phyloP scores from a whole-genome alignment of 116 monocot species.

The Phalaenopsis hybrid region DNA sequence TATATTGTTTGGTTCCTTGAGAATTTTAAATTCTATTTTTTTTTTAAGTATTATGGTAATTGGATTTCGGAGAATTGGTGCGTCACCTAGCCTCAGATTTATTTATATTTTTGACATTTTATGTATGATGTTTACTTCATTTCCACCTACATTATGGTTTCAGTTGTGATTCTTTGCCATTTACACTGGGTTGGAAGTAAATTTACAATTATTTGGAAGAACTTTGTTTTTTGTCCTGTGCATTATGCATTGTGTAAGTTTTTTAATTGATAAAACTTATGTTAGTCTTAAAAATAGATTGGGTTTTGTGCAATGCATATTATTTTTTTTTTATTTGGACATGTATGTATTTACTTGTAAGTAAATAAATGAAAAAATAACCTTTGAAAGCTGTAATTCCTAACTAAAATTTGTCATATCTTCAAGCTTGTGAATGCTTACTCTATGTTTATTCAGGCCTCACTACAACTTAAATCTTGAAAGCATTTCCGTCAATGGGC shows the following conservation, averaged over 20 bases:
- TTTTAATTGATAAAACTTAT: background rate
- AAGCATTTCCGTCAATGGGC: slow-evolving; percentile 90
- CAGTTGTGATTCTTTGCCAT: background rate
- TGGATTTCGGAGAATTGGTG: no score
- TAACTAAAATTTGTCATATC: background rate
- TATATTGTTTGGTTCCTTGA: background rate
- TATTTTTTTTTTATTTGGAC: background rate
- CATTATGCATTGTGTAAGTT: background rate
- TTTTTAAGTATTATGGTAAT: background rate
- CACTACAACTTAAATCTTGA: slow-evolving; percentile 94
- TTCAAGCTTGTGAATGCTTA: background rate
- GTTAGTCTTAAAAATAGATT: no score
- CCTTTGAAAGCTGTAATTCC: background rate
- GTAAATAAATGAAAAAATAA: background rate
- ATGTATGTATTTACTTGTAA: background rate
- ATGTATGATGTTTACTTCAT: background rate
- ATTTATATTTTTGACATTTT: background rate
- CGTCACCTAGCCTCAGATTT: background rate
- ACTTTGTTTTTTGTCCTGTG: background rate
- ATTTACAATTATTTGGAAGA: background rate
- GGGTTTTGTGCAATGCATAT: background rate
- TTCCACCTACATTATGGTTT: background rate
- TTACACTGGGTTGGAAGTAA: background rate
- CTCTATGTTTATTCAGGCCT: slow-evolving; percentile 53
- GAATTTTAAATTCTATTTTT: background rate